Base-by-base conservation (phyloP, 345 rosid genomes). In the Salix brachista region DNA sequence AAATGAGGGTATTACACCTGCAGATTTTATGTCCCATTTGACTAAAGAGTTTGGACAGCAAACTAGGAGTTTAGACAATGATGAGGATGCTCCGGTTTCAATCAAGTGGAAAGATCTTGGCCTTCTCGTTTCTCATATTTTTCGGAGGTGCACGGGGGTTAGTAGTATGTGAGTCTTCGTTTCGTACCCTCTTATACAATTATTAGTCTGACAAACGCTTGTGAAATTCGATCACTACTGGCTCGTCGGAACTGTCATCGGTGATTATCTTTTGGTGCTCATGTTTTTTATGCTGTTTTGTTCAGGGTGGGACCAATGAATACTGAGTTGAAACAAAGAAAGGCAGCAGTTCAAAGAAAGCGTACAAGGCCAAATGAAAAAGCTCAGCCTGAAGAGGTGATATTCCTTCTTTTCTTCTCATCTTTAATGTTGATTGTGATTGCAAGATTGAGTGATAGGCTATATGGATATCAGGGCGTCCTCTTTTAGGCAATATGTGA, bases 301-400 rank as follows among this genome's bases (percentile, higher is more conserved):
- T 72, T 39, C 81, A 93, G 99, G 98, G 71, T 96, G 83, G 98
- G 99, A 78, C 98, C 99, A 69, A 93, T 92, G 94, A 85, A 89
- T 60, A 83, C 89, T 68, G 97, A 93, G 74, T 26, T 89, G 72
- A 96, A 90, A 83, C 90, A 83, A 65, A 82, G 93, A 83, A 96
- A 88, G 86, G 74, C 42, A 19, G 77, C 75, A n/a, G 89, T 78
- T 70, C 65, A 69, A 26, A 87, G 85, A 82, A 85, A 73, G 77
- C 93, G 85, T 10, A 67, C 86, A 18, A 90, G 54, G 84, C 93
- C 88, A 36, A 83, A 88, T 76, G 86, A 87, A 81, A 88, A 80
- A 46, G 77, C 87, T 78, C 81, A 80, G 76, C 98, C 98, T 26
- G 93, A 91, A 65, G 89, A 96, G 97, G 98, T 96, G 77, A 83